Base-by-base conservation (phyloP, 139 green algal genomes). In the Eudorina sp. region DNA sequence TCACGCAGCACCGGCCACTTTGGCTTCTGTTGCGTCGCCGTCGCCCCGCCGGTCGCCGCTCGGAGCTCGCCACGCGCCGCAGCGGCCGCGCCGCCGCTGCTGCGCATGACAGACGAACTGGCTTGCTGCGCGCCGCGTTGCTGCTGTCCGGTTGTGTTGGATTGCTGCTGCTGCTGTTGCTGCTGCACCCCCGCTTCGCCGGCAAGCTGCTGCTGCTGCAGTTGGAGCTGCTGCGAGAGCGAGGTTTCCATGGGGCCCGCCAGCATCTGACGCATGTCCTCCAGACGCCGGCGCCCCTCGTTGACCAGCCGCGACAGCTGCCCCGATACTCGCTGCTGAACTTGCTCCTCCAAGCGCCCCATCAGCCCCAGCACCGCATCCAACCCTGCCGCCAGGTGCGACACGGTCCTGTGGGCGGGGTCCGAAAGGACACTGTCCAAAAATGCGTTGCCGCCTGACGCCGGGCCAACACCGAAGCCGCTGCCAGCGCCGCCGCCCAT, bases 391-490 rank as follows among this genome's bases (percentile, higher is more conserved):
- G 64, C 62, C 31, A 87, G 81, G 25, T 87, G 81, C 16, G 45
- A 53, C 43, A 87, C 45, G 31, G n/a, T 79, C 7, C 81, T 62
- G n/a, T 87, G 45, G 0, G 81, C n/a, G 25, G 81, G 81, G 81
- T 87, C 81, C 4, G 62, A 38, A 41, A 87, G 45, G 25, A 87
- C 31, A 11, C 81, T 78, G 64, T 87, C 81, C n/a, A 87, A 31
- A 19, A 87, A 87, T 7, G 64, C 81, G 46, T 87, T 78, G 60
- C 41, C 62, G 7, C 31, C 45, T 1, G 60, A 29, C 27, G 45
- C 45, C 29, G 45, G 73, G 45, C 40, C 70, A 2, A 29, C 46
- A 19, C 76, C 76, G 25, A 70, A 53, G 77, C 36, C n/a, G 53
- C 70, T n/a, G n/a, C n/a, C n/a, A n/a, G n/a, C 25, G 2, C 53